Evolutionary conservation across 345 rosid species (phyloP).

Genomic region (Noccaea caerulescens): DNA sequence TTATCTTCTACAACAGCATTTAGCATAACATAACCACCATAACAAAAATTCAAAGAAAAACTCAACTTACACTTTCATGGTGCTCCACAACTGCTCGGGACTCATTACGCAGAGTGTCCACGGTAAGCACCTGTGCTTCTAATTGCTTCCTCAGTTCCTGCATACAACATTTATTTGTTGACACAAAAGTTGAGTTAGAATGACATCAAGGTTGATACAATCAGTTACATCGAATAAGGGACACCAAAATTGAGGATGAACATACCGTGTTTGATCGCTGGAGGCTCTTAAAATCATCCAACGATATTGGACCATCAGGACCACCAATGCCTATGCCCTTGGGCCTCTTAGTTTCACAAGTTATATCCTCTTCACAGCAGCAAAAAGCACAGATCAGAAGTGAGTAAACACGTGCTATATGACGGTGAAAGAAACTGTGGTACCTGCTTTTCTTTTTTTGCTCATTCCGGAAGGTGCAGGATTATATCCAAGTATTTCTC

Average conservation of each 20-base stretch:
- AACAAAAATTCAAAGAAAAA: constrained; percentile 26
- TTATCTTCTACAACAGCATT: not conserved
- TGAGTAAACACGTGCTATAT: constrained; percentile 18
- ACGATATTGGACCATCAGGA: constrained; percentile 92
- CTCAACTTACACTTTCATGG: constrained; percentile 64
- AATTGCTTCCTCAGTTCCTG: constrained; percentile 92
- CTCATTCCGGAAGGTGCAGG: constrained; percentile 42
- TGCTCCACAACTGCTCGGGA: constrained; percentile 60
- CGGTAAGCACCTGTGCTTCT: constrained; percentile 75
- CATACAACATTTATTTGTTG: constrained; percentile 27
- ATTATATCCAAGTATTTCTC: constrained; percentile 57
- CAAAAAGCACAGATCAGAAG: constrained; percentile 28
- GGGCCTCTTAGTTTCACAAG: constrained; percentile 66
- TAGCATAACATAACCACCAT: constrained; percentile 15
- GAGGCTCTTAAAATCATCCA: constrained; percentile 95
- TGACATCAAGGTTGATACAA: constrained; percentile 1
- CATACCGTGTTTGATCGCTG: constrained; percentile 87
- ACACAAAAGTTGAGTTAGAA: constrained; percentile 24
- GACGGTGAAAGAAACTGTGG: constrained; percentile 13
- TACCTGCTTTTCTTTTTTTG: constrained; percentile 84
- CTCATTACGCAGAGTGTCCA: constrained; percentile 70
- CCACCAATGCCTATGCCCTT: constrained; percentile 94
- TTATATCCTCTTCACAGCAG: constrained; percentile 61
- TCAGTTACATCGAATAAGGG: constrained; percentile 2
- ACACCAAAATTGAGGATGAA: constrained; percentile 8